These are phyloP conservation scores for Barnettozyma hawaiiensis DNA, from an alignment of 1,139 yeast species.

Conservation along the genomic window DNA sequence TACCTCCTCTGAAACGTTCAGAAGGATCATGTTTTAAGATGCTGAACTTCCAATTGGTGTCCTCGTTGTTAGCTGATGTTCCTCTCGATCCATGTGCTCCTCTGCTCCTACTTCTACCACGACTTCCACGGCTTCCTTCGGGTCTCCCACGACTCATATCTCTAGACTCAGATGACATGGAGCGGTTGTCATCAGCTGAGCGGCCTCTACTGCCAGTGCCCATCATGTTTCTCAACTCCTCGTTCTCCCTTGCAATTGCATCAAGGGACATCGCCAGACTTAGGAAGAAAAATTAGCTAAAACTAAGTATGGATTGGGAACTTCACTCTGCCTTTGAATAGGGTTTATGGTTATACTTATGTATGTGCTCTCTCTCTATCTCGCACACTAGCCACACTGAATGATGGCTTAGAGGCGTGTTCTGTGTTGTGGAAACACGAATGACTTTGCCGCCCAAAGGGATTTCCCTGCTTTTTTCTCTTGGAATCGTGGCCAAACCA, in stretches of 20 bases:
- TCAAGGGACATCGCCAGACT: constrained; percentile 42
- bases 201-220: constrained; percentile 20
- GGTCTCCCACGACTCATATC: constrained; percentile 8
- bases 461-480: background rate
- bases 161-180: constrained; percentile 10
- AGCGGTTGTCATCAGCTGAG: constrained; percentile 12
- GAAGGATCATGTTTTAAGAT: constrained; percentile 49
- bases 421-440: too few species aligned
- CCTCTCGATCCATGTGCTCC: constrained; percentile 15
- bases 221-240: constrained; percentile 33
- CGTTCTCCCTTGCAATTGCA: constrained; percentile 42
- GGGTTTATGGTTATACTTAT: too few species aligned
- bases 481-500: constrained; percentile 1
- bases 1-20: constrained; percentile 36
- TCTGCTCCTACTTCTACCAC: constrained; percentile 20
- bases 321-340: background rate
- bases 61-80: constrained; percentile 9
- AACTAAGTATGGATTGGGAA: too few species aligned
- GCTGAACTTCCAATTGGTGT: constrained; percentile 30
- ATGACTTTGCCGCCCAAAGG: background rate
- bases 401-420: background rate
- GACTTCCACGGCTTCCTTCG: constrained; percentile 7
- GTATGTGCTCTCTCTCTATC: too few species aligned
- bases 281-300: too few species aligned
- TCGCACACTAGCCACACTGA: too few species aligned